Evolutionary conservation across 148 eudicot genomes (phyloP).

Genomic region (Rhododendron molle): DNA sequence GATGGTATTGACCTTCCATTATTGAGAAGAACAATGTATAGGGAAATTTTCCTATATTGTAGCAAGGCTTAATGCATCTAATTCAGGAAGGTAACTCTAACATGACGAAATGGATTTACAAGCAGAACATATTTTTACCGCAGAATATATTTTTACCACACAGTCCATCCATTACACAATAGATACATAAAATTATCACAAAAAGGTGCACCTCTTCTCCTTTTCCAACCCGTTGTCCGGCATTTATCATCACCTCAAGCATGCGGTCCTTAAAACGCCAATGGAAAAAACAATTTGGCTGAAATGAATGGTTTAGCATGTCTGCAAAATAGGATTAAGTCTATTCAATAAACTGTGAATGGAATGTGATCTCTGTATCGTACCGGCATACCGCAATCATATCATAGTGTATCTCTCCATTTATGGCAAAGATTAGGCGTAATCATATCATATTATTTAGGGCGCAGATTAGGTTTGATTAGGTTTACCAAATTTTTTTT

Average conservation of each 20-base stretch:
- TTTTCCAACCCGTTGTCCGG: constrained; percentile 69
- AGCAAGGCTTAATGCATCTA: not conserved
- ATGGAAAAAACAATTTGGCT: constrained; percentile 94
- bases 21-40: not conserved
- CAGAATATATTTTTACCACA: not conserved
- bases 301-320: constrained; percentile 94
- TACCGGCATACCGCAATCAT: too few relatives aligned
- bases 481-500: too few relatives aligned
- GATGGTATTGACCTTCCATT: not conserved
- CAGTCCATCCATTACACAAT: not conserved
- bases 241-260: constrained; percentile 99
- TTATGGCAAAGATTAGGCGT: too few relatives aligned
- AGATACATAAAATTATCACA: not conserved
- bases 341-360: not conserved
- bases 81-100: not conserved
- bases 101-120: not conserved
- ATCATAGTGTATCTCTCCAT: too few relatives aligned
- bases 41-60: not conserved
- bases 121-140: not conserved
- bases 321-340: constrained; percentile 43
- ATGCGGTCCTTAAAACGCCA: constrained; percentile 98
- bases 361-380: too few relatives aligned
- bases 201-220: constrained; percentile 85
- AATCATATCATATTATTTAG: too few relatives aligned
- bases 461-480: too few relatives aligned